Base-by-base conservation (phyloP, 2,329 filamentous ascomycete genomes). In the Aurifilum marmelostoma region DNA sequence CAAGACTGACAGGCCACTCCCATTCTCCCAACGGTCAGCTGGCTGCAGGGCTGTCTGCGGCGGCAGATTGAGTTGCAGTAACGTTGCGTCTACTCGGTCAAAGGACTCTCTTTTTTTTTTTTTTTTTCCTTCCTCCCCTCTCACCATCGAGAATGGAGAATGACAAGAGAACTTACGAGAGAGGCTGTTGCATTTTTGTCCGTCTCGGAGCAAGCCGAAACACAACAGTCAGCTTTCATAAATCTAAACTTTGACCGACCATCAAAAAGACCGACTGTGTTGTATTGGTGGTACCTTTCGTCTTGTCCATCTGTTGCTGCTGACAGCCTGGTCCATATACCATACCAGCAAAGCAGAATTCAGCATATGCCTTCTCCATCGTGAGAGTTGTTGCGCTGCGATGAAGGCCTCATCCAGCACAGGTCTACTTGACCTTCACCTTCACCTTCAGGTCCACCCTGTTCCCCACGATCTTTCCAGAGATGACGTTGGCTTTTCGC, bases 401-500 rank as follows among this genome's bases (percentile, higher is more conserved):
- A 29, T 62, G 59, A 62, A 62, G n/a, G 24, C n/a, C 37, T 62
- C 59, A 18, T 43, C 6, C 18, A 47, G 11, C 43, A 47, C 59
- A 24, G 21, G 5, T 24, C 37, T 39, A 27, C 24, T 11, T 59
- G 18, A 34, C 34, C 34, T 34, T 34, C 18, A 32, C 56, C 56
- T 61, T 61, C 62, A 24, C 43, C 66, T 39, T 58, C 34, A 50
- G 62, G 52, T 65, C 52, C 39, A 27, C 60, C 54, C 24, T 37
- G 27, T 18, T 18, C 41, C 47, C 18, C 63, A 50, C 56, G 47
- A 11, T 12, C 37, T 8, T 47, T 18, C 43, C 21, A 9, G 24
- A 50, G 18, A 60, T 69, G 67, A 66, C 67, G 67, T 68, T 63
- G 62, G 37, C 67, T 11, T 39, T 24, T 24, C 24, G 12, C 6